Percentiles rank a stretch among this genome's conserved stretches.
These are phyloP conservation scores for Dothidotthia symphoricarpi DNA, from an alignment of 2,329 filamentous ascomycete genomes.

Conservation along the genomic window DNA sequence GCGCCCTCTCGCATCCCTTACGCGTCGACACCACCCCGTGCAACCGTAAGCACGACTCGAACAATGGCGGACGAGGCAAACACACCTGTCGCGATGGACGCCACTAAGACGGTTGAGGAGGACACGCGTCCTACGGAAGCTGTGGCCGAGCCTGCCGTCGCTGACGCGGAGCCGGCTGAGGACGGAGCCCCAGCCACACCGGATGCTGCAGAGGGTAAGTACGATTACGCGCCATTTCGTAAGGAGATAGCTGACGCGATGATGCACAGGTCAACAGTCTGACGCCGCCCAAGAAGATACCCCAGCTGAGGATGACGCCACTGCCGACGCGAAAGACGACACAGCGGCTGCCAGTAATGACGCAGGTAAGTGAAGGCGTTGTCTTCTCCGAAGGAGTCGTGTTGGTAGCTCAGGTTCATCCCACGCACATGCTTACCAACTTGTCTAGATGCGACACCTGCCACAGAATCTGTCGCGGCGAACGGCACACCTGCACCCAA, in stretches of 20 bases:
- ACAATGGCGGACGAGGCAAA: conserved; percentile 41
- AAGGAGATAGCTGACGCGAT: conserved; percentile 19
- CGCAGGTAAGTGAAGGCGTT: conserved; percentile 22
- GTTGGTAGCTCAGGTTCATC: conserved; percentile 1
- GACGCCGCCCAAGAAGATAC: conserved; percentile 20
- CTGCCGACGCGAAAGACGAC: conserved; percentile 28
- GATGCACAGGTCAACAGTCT: conserved; percentile 18
- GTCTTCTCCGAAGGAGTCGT: background rate
- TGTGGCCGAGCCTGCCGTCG: conserved; percentile 26
- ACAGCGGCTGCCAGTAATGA: conserved; percentile 18
- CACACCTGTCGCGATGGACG: conserved; percentile 27
- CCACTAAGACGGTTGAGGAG: conserved; percentile 29
- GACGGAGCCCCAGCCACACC: conserved; percentile 29
- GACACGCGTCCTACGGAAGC: conserved; percentile 33
- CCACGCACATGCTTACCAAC: conserved; percentile 12
- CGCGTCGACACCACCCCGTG: conserved; percentile 38
- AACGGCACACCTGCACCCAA: conserved; percentile 52
- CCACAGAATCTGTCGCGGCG: conserved; percentile 41
- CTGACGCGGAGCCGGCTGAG: conserved; percentile 31
- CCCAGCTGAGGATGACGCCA: conserved; percentile 19
- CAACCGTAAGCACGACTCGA: conserved; percentile 30
- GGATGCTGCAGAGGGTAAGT: conserved; percentile 34
- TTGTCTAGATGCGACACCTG: conserved; percentile 34
- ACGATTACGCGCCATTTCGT: conserved; percentile 2
- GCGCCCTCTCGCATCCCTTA: conserved; percentile 29